Evolutionary conservation across 2,329 filamentous ascomycete genomes (phyloP).

Genomic region (Colletotrichum spaethianum): DNA sequence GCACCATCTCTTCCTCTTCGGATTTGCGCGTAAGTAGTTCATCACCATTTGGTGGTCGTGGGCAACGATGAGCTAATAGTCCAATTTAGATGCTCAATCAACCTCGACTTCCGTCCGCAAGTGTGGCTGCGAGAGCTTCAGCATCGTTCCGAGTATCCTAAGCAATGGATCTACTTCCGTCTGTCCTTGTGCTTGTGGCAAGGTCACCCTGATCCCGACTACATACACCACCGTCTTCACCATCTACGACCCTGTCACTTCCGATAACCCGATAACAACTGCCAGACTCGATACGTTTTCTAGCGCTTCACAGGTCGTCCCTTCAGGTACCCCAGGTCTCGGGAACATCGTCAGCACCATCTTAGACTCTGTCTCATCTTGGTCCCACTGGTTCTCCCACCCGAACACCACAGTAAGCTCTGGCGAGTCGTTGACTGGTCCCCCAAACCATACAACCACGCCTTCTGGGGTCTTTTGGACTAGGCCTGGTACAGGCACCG

Average conservation of each 20-base stretch:
- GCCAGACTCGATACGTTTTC: neutral
- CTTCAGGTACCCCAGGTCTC: neutral
- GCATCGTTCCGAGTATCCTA: neutral
- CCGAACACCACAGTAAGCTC: neutral
- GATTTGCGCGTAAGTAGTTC: conserved; percentile 4
- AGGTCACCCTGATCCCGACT: neutral
- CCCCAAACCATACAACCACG: neutral
- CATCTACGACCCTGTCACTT: conserved; percentile 2
- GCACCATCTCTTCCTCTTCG: neutral
- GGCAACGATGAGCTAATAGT: neutral
- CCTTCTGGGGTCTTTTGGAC: neutral
- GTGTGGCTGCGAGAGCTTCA: conserved; percentile 9
- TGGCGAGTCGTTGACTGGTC: neutral
- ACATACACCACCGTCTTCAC: conserved; percentile 23
- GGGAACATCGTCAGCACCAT: neutral
- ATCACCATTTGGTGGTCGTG: too few relatives aligned
- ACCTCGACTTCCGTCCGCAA: neutral
- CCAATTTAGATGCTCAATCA: neutral
- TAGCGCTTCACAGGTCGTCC: neutral
- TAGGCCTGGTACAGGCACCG: neutral
- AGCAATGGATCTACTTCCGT: neutral
- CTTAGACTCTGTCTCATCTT: neutral
- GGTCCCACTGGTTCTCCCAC: neutral
- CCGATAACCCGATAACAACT: neutral
- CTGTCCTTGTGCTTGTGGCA: conserved; percentile 12